phyloP scores from a whole-genome alignment of 805 yeast genomes.

The Myxozyma neglecta region DNA sequence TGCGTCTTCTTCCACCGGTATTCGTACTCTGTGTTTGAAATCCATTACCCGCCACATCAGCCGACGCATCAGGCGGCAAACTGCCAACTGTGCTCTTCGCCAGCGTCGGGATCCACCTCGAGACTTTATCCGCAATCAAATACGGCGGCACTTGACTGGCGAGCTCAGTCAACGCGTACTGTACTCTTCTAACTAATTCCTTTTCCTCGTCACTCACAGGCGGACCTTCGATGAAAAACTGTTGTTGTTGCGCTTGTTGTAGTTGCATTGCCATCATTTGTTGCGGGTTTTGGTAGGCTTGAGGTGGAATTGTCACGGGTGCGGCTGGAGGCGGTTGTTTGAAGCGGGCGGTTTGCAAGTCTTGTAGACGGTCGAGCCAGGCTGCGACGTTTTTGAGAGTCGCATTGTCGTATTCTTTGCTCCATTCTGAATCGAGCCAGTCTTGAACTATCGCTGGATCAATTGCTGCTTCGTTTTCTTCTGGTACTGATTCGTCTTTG shows the following conservation, averaged over 20 bases:
- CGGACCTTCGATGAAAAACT: slow-evolving; percentile 13
- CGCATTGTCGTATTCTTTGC: slow-evolving; percentile 28
- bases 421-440: slow-evolving; percentile 21
- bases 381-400: slow-evolving; percentile 48
- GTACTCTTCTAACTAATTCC: slow-evolving; percentile 35
- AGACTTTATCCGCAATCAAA: slow-evolving; percentile 18
- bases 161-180: slow-evolving; percentile 13
- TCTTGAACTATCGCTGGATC: slow-evolving; percentile 23
- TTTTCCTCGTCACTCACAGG: slow-evolving; percentile 39
- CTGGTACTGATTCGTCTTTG: slow-evolving; percentile 15
- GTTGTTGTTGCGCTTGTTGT: slow-evolving; percentile 22
- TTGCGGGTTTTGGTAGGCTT: slow-evolving; percentile 26
- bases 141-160: slow-evolving; percentile 26
- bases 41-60: background rate
- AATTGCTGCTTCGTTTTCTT: slow-evolving; percentile 22
- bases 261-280: slow-evolving; percentile 32
- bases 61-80: slow-evolving; percentile 26
- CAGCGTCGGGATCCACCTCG: slow-evolving; percentile 26
- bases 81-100: slow-evolving; percentile 20
- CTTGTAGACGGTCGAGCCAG: slow-evolving; percentile 51
- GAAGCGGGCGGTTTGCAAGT: slow-evolving; percentile 51
- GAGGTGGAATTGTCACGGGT: slow-evolving; percentile 32
- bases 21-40: background rate
- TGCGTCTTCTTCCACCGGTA: background rate
- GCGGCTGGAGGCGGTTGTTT: slow-evolving; percentile 30